Conservation (phyloP, 2,329 filamentous ascomycete species). For the Dryadomyces sulphureus region DNA sequence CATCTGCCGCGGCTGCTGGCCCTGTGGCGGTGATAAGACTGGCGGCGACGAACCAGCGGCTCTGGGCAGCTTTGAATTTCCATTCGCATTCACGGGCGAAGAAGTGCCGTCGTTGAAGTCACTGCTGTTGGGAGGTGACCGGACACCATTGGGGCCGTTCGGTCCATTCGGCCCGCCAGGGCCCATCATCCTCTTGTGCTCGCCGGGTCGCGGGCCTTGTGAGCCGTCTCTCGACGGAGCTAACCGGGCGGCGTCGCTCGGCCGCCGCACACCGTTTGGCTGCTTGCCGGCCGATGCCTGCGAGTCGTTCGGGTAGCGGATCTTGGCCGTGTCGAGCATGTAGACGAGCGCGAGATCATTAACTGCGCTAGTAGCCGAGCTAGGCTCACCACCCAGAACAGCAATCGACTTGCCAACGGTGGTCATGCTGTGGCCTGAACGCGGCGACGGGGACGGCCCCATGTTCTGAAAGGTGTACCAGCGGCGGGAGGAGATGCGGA, state of each 20-base stretch:
- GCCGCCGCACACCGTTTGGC: conserved; percentile 13
- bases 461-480: conserved; percentile 99
- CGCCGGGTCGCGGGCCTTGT: conserved; percentile 26
- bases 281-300: conserved; percentile 22
- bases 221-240: conserved; percentile 35
- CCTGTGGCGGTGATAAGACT: conserved; percentile 38
- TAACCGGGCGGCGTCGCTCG: conserved; percentile 22
- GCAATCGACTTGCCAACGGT: conserved; percentile 84
- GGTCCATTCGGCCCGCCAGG: conserved; percentile 20
- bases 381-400: conserved; percentile 87
- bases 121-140: conserved; percentile 21
- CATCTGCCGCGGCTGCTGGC: conserved; percentile 35
- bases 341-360: conserved; percentile 82
- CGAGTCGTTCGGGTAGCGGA: conserved; percentile 79
- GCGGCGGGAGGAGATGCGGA: conserved; percentile 57
- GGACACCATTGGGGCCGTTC: conserved; percentile 28
- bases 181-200: conserved; percentile 31
- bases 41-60: conserved; percentile 21
- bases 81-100: conserved; percentile 10
- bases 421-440: conserved; percentile 97
- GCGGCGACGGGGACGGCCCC: conserved; percentile 84
- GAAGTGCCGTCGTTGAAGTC: conserved; percentile 21
- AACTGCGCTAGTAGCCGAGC: conserved; percentile 65
- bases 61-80: conserved; percentile 24
- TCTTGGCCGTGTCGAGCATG: conserved; percentile 87